Evolutionary conservation across 2,329 filamentous ascomycete species (phyloP).

Genomic region (Cercospora nicotianae): DNA sequence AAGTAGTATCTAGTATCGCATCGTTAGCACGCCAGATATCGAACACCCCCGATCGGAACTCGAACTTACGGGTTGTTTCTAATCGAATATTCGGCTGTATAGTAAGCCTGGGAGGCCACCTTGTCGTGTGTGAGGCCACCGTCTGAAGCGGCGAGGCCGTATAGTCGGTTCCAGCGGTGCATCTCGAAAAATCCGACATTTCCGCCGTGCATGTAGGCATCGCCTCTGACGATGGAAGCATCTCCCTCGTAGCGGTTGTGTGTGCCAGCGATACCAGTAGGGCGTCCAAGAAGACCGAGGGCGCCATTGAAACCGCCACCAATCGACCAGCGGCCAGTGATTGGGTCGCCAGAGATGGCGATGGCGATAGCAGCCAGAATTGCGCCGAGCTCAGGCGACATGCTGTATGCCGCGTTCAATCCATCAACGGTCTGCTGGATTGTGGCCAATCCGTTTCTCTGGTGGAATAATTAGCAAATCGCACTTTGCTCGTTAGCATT

Average conservation of each 20-base stretch:
- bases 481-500: not conserved
- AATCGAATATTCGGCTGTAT: constrained; percentile 23
- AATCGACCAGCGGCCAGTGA: constrained; percentile 28
- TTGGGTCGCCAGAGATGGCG: constrained; percentile 24
- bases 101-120: constrained; percentile 13
- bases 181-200: constrained; percentile 13
- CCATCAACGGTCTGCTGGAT: constrained; percentile 27
- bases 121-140: constrained; percentile 24
- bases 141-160: constrained; percentile 12
- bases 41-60: not conserved
- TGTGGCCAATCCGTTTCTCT: constrained; percentile 31
- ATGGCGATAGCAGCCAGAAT: constrained; percentile 22
- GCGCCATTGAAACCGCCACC: constrained; percentile 14
- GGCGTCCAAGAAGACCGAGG: constrained; percentile 8
- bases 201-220: constrained; percentile 33
- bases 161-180: constrained; percentile 22
- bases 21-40: not conserved
- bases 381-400: constrained; percentile 30
- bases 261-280: constrained; percentile 25
- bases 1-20: constrained; percentile 30
- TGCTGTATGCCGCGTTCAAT: constrained; percentile 28
- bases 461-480: not conserved
- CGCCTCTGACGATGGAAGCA: constrained; percentile 35
- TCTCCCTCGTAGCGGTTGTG: constrained; percentile 42
- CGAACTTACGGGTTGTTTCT: constrained; percentile 33